These are phyloP conservation scores for Komagataella pastoris DNA, from an alignment of 805 yeast species.

Conservation along the genomic window DNA sequence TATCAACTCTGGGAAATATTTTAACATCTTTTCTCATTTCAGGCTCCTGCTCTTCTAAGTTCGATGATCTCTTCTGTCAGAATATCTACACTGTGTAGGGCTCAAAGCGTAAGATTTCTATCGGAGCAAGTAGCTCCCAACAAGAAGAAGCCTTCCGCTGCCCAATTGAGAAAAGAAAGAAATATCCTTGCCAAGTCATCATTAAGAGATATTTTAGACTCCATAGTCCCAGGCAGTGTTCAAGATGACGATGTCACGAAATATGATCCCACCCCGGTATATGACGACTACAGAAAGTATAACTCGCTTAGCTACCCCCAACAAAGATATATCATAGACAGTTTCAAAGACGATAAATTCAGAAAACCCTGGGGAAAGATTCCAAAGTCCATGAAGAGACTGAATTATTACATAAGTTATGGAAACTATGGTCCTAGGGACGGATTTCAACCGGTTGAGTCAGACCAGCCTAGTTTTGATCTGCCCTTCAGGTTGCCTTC, in stretches of 20 bases:
- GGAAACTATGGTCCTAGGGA: slow-evolving; percentile 66
- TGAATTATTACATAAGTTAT: slow-evolving; percentile 49
- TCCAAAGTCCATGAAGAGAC: slow-evolving; percentile 33
- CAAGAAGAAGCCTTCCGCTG: background rate
- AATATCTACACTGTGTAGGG: background rate
- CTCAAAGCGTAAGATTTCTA: background rate
- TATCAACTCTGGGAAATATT: too few species aligned
- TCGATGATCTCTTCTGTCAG: background rate
- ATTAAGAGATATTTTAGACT: slow-evolving; percentile 23
- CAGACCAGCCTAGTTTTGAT: slow-evolving; percentile 39
- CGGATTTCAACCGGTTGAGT: slow-evolving; percentile 32
- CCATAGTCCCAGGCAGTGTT: slow-evolving; percentile 11
- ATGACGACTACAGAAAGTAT: slow-evolving; percentile 15
- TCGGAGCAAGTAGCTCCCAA: background rate
- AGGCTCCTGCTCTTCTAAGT: background rate
- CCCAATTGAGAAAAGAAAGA: slow-evolving; percentile 14
- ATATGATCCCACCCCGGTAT: slow-evolving; percentile 19
- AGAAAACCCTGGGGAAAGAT: slow-evolving; percentile 44
- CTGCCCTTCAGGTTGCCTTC: slow-evolving; percentile 40
- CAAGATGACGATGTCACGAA: slow-evolving; percentile 15
- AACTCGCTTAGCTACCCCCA: slow-evolving; percentile 30
- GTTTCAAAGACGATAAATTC: slow-evolving; percentile 25
- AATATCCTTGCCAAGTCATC: slow-evolving; percentile 24
- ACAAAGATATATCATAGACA: slow-evolving; percentile 40
- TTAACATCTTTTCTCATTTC: background rate